Conservation (phyloP, 23 red algal genomes). For the Gracilaria gracilis region DNA sequence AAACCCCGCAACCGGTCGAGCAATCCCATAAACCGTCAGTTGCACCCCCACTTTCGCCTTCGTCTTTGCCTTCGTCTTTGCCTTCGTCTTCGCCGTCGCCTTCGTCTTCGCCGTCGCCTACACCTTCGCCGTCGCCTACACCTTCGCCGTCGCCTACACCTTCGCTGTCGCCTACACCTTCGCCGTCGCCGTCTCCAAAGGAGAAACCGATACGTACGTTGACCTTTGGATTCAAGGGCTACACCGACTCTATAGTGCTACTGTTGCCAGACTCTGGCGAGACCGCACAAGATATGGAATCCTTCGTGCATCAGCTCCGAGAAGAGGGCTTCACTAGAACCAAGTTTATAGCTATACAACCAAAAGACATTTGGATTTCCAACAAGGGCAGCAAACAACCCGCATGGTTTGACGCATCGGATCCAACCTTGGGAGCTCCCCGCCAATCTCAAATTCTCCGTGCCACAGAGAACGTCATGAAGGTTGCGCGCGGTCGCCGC, state of each 20-base stretch:
- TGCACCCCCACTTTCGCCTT: not conserved
- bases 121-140: not conserved
- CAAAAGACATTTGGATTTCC: conserved; percentile 14
- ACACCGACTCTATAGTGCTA: conserved; percentile 20
- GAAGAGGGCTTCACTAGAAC: conserved; percentile 11
- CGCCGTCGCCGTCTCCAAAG: conserved; percentile 4
- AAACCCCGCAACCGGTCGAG: not conserved
- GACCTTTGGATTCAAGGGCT: conserved; percentile 16
- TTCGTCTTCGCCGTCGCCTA: not conserved
- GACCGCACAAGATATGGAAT: conserved; percentile 4
- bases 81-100: not conserved
- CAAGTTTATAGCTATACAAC: conserved; percentile 12
- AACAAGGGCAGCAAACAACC: not conserved
- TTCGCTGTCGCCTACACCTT: not conserved
- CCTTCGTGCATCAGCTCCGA: conserved; percentile 30
- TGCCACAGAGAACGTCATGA: conserved; percentile 16
- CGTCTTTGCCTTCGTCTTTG: too few relatives aligned
- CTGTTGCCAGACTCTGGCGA: not conserved
- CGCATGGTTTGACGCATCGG: conserved; percentile 25
- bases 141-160: not conserved
- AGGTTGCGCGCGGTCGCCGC: conserved; percentile 1
- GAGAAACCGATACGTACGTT: conserved; percentile 1
- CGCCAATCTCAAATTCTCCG: conserved; percentile 12
- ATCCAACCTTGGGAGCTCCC: not conserved
- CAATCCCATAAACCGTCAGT: not conserved